Conservation (phyloP, 306 rosid species). For the Arachis hypogaea region DNA sequence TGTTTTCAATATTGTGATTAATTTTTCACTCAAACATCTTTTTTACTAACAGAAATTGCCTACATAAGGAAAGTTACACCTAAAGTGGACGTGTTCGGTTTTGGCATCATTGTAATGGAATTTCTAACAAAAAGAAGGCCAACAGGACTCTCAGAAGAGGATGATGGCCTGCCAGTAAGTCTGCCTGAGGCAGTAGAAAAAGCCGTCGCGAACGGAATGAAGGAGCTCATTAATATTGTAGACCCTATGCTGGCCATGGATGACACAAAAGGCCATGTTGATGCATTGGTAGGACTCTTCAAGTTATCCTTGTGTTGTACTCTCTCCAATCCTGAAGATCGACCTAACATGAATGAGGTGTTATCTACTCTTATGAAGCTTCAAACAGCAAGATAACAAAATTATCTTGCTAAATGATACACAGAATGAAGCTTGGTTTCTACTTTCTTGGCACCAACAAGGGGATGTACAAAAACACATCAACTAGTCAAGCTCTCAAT, state of each 20-base stretch:
- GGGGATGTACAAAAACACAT: too few relatives aligned
- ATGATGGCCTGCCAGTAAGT: conserved; percentile 60
- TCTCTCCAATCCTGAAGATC: conserved; percentile 55
- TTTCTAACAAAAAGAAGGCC: conserved; percentile 76
- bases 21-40: conserved; percentile 26
- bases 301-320: conserved; percentile 72
- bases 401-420: conserved; percentile 29
- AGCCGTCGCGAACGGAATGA: conserved; percentile 57
- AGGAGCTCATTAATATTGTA: conserved; percentile 45
- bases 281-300: conserved; percentile 53
- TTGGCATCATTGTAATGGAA: conserved; percentile 80
- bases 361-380: conserved; percentile 57
- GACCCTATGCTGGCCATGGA: conserved; percentile 57
- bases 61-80: conserved; percentile 72
- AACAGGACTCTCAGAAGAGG: conserved; percentile 63
- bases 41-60: conserved; percentile 73
- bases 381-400: conserved; percentile 30
- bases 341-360: conserved; percentile 70
- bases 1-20: too few relatives aligned
- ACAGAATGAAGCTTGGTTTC: conserved; percentile 11
- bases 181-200: conserved; percentile 60
- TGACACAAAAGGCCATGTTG: conserved; percentile 43
- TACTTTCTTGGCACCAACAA: too few relatives aligned
- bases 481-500: too few relatives aligned
- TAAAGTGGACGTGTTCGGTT: conserved; percentile 87